Conservation (phyloP, 2,329 filamentous ascomycete genomes). For the Colletotrichum sp. region DNA sequence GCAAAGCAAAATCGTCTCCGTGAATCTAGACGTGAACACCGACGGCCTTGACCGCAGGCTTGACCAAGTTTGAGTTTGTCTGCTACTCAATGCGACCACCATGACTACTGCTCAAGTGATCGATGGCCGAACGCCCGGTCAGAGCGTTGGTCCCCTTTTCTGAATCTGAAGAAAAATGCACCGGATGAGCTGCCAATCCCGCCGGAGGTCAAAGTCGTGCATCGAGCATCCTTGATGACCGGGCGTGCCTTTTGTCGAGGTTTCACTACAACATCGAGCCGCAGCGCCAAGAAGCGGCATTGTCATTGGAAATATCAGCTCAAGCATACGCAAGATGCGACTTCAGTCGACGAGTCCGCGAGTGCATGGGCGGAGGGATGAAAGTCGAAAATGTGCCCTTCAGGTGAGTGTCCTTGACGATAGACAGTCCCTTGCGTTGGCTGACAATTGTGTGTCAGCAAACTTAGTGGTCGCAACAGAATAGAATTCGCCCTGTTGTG, state of each 20-base stretch:
- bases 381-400: not conserved
- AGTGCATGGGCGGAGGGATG: not conserved
- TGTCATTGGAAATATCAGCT: not conserved
- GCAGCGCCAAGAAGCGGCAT: not conserved
- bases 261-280: not conserved
- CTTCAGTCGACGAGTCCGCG: not conserved
- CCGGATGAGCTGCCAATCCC: not conserved
- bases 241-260: not conserved
- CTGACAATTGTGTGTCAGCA: not conserved
- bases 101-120: not conserved
- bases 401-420: not conserved
- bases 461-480: not conserved
- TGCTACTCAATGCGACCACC: not conserved
- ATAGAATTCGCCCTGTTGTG: not conserved
- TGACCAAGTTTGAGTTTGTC: not conserved
- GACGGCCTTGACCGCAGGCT: not conserved
- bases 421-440: not conserved
- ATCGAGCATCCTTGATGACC: not conserved
- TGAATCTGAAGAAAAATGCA: not conserved
- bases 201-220: not conserved
- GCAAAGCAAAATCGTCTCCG: not conserved
- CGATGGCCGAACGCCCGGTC: constrained; percentile 5
- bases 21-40: not conserved
- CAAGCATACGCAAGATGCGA: not conserved
- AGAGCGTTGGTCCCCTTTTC: constrained; percentile 5